phyloP scores from a whole-genome alignment of 169 alveolate species.

The Hepatocystis sp. region DNA sequence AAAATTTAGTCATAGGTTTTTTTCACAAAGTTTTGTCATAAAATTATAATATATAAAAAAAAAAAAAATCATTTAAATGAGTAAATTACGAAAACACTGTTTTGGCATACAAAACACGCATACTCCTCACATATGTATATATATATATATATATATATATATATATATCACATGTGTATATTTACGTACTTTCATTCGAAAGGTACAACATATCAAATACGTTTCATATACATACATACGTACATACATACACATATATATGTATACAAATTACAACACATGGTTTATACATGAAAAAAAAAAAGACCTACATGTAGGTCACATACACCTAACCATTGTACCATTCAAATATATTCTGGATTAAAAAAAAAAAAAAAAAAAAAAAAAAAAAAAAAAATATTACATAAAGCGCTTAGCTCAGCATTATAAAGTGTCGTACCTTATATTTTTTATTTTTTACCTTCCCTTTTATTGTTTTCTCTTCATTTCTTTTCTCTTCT shows the following conservation, averaged over 20 bases:
- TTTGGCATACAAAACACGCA: constrained; percentile 1
- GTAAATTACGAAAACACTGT: not conserved
- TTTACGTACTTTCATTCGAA: too few species aligned
- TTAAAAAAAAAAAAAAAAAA: not conserved
- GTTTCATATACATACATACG: not conserved
- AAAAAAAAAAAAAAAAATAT: not conserved
- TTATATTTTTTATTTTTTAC: too few species aligned
- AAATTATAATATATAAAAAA: too few species aligned
- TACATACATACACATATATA: not conserved
- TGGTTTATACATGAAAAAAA: not conserved
- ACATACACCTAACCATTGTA: not conserved
- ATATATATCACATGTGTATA: too few species aligned
- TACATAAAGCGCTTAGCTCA: not conserved
- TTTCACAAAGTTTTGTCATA: too few species aligned
- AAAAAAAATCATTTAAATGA: too few species aligned
- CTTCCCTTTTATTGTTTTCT: too few species aligned
- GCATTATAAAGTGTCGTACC: not conserved
- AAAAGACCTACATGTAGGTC: not conserved
- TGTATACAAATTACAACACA: constrained; percentile 5
- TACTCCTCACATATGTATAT: not conserved
- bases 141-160: not conserved
- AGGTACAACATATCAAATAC: not conserved
- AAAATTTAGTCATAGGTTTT: too few species aligned
- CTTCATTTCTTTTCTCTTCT: not conserved
- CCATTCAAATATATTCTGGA: not conserved